A percentile compares a stretch with the other conserved stretches of the same genome.
Conservation (phyloP, 169 alveolate species). For the Plasmodium knowlesi region DNA sequence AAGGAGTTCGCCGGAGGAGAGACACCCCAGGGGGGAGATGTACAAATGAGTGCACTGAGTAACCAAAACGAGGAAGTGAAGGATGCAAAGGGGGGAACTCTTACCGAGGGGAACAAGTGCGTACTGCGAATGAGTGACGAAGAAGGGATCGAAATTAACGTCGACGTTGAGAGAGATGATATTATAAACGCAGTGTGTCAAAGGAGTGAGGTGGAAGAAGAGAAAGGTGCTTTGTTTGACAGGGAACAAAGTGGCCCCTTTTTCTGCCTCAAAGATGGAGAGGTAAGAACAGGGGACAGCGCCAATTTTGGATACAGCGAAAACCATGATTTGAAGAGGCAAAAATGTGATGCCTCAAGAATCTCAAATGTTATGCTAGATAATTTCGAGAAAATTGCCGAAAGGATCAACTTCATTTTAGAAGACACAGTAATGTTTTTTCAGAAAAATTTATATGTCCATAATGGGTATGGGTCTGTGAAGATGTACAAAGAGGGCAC, state of each 20-base stretch:
- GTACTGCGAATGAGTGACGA: neutral
- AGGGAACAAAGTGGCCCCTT: neutral
- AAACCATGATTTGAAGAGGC: neutral
- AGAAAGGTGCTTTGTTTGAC: neutral
- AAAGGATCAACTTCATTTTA: constrained; percentile 43
- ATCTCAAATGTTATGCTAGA: neutral
- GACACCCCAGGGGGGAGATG: neutral
- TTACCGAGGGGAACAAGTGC: neutral
- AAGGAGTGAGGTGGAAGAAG: neutral
- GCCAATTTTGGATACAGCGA: neutral
- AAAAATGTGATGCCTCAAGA: neutral
- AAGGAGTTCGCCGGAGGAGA: neutral
- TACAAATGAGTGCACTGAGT: neutral
- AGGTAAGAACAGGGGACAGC: neutral
- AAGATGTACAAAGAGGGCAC: constrained; percentile 7
- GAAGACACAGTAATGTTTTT: constrained; percentile 39
- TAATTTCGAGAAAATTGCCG: constrained; percentile 25
- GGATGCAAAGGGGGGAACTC: neutral
- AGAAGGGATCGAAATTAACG: neutral
- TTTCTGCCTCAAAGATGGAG: neutral
- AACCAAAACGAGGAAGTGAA: neutral
- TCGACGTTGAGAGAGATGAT: neutral
- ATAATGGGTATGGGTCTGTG: constrained; percentile 56
- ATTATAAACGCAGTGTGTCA: neutral
- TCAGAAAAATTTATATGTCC: constrained; percentile 23